Evolutionary conservation across 129 eudicot genomes (phyloP), one percentile per base, ranked within the genome.

Genomic region (Lactuca saligna): DNA sequence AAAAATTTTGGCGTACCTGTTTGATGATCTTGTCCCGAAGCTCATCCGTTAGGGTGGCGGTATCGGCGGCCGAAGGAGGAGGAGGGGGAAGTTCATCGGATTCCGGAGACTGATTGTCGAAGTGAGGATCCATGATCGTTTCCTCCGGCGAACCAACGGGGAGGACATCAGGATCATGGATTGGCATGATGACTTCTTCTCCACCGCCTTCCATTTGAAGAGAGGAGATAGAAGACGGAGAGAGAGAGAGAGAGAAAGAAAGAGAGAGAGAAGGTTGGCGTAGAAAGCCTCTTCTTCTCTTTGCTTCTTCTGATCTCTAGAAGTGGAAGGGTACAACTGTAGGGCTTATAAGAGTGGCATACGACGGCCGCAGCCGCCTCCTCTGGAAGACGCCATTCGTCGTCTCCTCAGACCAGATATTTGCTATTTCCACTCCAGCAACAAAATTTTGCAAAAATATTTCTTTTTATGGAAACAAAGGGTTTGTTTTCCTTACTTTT

Each of bases 21-120:
- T 75, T 86, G 61, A 89, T 75, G 73, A 89, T 89, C 77, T 70
- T 82, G 66, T 80, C 78, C 12, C 86, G 93, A 51, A 89, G 87
- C 6, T 86, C 93, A 70, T 83, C 90, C 1, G 87, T 62, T 42
- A 82, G 79, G 17, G 73, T n/a, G 34, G 64, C 61, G 29, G 71
- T 44, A 15, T 25, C 65, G 49, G 84, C 3, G 54, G 88, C 13
- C 5, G 70, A 6, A 14, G 80, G 57, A 61, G 63, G 68, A 59
- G 16, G 65, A 17, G 46, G 56, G 54, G 57, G 78, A 57, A 63
- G 87, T 14, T 79, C 85, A 57, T 81, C 86, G 57, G 85, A 61
- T 9, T 79, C 83, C 17, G 68, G 85, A 9, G 77, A 74, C 11
- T 68, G 53, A 50, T 71, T 46, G 2, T 79, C 76, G 41, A 75